Evolutionary conservation across 1,139 yeast species (phyloP).

Genomic region (Yamadazyma conglobata): DNA sequence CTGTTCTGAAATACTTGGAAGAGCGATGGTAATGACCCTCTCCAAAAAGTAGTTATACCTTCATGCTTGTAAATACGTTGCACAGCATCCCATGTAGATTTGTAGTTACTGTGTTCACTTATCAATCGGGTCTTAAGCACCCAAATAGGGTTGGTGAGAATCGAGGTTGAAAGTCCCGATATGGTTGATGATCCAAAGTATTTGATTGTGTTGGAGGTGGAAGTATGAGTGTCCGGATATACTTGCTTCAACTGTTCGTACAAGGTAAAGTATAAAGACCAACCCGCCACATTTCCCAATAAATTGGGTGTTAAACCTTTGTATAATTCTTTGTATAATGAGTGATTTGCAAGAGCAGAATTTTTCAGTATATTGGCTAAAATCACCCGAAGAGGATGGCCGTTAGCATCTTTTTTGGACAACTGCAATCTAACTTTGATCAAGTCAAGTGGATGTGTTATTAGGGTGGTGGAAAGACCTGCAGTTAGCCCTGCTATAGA

Average conservation of each 20-base stretch:
- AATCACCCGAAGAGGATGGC: constrained; percentile 6
- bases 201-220: constrained; percentile 21
- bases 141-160: constrained; percentile 90
- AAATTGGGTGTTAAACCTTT: constrained; percentile 82
- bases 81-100: constrained; percentile 55
- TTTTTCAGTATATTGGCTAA: constrained; percentile 5
- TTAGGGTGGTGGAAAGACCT: constrained; percentile 73
- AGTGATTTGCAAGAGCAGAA: constrained; percentile 5
- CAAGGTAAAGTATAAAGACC: constrained; percentile 82
- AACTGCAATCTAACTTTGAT: constrained; percentile 77
- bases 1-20: constrained; percentile 88
- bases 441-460: constrained; percentile 87
- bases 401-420: not conserved
- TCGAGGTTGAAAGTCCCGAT: constrained; percentile 75
- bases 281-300: constrained; percentile 78
- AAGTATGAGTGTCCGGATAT: constrained; percentile 9
- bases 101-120: constrained; percentile 60
- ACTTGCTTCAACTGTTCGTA: constrained; percentile 55
- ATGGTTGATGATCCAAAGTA: constrained; percentile 36
- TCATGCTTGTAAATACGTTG: constrained; percentile 50
- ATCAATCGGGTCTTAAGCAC: constrained; percentile 84
- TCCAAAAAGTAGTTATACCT: constrained; percentile 73
- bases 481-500: constrained; percentile 76
- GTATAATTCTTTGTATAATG: constrained; percentile 35
- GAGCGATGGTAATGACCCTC: constrained; percentile 78